Evolutionary conservation across 23 red algal species (phyloP).

Genomic region (Gracilaria domingensis): DNA sequence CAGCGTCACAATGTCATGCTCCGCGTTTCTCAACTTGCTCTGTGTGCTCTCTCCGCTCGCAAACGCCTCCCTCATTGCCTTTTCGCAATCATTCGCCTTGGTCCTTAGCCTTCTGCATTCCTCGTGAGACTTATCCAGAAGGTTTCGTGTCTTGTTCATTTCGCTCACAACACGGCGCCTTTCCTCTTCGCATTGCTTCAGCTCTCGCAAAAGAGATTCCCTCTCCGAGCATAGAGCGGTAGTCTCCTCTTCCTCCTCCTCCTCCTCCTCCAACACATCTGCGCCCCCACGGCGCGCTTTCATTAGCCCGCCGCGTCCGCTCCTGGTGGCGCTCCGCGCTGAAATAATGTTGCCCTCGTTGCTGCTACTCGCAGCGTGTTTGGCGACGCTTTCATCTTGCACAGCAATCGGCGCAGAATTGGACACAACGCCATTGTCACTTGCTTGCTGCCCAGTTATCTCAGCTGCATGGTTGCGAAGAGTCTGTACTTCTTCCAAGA

Average conservation of each 20-base stretch:
- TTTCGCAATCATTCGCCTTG: conserved; percentile 5
- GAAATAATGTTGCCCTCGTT: background rate
- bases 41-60: background rate
- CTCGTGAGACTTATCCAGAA: background rate
- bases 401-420: background rate
- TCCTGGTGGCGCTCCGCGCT: background rate
- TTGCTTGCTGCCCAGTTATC: background rate
- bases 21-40: background rate
- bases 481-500: conserved; percentile 31
- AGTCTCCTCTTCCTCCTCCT: too few relatives aligned
- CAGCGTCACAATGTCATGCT: conserved; percentile 10
- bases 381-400: background rate
- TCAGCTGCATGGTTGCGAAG: conserved; percentile 4
- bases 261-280: conserved; percentile 19
- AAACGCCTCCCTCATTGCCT: background rate
- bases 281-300: conserved; percentile 10
- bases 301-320: background rate
- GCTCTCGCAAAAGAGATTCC: conserved; percentile 2
- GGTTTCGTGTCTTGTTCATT: conserved; percentile 27
- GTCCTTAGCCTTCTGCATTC: conserved; percentile 30
- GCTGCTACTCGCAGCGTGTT: background rate
- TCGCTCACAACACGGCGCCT: background rate
- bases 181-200: conserved; percentile 12
- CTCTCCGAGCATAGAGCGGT: conserved; percentile 26
- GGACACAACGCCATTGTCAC: background rate